Base-by-base conservation (phyloP, 2,329 filamentous ascomycete species). In the Pleomassaria siparia region DNA sequence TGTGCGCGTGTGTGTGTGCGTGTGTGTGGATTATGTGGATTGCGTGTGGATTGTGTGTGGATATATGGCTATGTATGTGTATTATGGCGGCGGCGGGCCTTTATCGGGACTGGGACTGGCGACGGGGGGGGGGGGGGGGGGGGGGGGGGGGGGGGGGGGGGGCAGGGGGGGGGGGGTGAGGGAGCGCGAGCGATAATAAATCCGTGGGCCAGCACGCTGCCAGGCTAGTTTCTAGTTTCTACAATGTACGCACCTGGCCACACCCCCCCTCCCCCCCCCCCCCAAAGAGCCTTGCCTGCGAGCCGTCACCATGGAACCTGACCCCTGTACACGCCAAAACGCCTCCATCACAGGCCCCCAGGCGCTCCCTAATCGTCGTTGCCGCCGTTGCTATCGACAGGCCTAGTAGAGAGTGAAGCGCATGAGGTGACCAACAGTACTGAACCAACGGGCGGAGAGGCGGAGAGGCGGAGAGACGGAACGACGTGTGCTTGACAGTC, bases 131-230 rank as follows among this genome's bases (percentile, higher is more conserved):
- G n/a, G n/a, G n/a, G n/a, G n/a, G n/a, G n/a, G n/a, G n/a, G n/a
- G n/a, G n/a, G n/a, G n/a, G n/a, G n/a, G n/a, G n/a, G n/a, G n/a
- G n/a, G n/a, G n/a, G n/a, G n/a, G n/a, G n/a, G n/a, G n/a, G n/a
- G n/a, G n/a, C n/a, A n/a, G n/a, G n/a, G n/a, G n/a, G n/a, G n/a
- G n/a, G n/a, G n/a, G n/a, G n/a, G n/a, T n/a, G n/a, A n/a, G n/a
- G 35, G 10, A 40, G 43, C 24, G 28, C 18, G 39, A 40, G 43
- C 28, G 24, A 46, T 46, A 47, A 50, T 50, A 50, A 50, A 50
- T 42, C 47, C 47, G 47, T 39, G 20, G 42, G n/a, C 8, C 30
- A 4, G 24, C 32, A 29, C 41, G n/a, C n/a, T n/a, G n/a, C n/a
- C n/a, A n/a, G n/a, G n/a, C n/a, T n/a, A n/a, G n/a, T n/a, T n/a